Conservation (phyloP, 306 rosid species). For the Castanea mollissima region DNA sequence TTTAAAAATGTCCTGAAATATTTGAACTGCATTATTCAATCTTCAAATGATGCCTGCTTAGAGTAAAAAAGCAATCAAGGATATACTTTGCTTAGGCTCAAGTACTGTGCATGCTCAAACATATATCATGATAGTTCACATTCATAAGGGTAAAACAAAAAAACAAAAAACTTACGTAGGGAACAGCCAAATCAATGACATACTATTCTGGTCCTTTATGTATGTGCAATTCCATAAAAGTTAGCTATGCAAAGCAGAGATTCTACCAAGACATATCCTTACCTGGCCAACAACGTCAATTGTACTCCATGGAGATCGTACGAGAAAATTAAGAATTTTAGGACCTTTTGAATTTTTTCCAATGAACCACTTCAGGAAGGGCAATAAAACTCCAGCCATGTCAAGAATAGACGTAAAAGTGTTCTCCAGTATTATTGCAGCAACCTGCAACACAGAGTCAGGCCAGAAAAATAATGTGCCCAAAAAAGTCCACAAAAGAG, state of each 20-base stretch:
- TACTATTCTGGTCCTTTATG: background rate
- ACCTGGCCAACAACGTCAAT: slow-evolving; percentile 87
- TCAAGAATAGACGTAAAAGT: slow-evolving; percentile 97
- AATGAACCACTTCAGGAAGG: slow-evolving; percentile 91
- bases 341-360: slow-evolving; percentile 80
- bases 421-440: slow-evolving; percentile 87
- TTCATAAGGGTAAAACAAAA: background rate
- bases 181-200: slow-evolving; percentile 3
- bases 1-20: background rate
- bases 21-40: background rate
- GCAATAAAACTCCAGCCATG: slow-evolving; percentile 97
- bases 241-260: slow-evolving; percentile 4
- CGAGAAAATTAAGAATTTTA: slow-evolving; percentile 79
- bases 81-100: background rate
- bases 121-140: background rate
- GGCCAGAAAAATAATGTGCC: slow-evolving; percentile 10
- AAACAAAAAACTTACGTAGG: too few species aligned
- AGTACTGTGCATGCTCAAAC: background rate
- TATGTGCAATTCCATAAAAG: background rate
- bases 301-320: slow-evolving; percentile 96
- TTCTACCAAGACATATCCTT: slow-evolving; percentile 25
- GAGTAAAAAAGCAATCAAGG: background rate
- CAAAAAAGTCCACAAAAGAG: background rate
- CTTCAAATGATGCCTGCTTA: background rate
- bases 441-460: slow-evolving; percentile 59